Evolutionary conservation across 495 filamentous ascomycete genomes (phyloP), one percentile per base, ranked within the genome.

Genomic region (Wilcoxina mikolae): DNA sequence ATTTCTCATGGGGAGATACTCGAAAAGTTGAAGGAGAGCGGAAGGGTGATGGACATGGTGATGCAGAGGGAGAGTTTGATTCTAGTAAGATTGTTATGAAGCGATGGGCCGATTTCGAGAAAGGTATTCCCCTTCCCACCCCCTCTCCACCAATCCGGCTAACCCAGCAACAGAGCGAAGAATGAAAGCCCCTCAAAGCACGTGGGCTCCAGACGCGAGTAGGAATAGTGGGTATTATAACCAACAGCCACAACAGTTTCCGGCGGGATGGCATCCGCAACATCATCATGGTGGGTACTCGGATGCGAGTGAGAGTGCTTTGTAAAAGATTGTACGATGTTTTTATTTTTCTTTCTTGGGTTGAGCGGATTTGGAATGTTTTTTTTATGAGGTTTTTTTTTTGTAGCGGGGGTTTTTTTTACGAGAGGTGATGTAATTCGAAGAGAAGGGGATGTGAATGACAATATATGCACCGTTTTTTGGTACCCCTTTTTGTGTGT

Each of bases 1-100:
- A 99, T 70, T 99, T 99, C 74, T 91, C 85, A 64, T 99, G 93
- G 91, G 93, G 93, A 58, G 93, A 99, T 60, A 99, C 93, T 25
- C 79, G 93, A 25, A 93, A 96, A 78, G 94, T 90, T 11, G 87
- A 81, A 1, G 89, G 87, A 2, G 93, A 93, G 63, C 85, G 87
- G 72, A 81, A 82, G 70, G 78, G 64, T 3, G 75, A 75, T 59
- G 78, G 78, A 1, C 85, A 85, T 41, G 82, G 84, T 26, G 86
- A 87, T 58, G 83, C 82, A 54, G 89, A 96, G 71, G 93, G 93
- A 54, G 90, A 95, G 69, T 96, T 96, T 68, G 90, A 96, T 64
- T 91, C 85, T 66, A 88, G 82, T 65, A 91, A 94, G 78, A 96
- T 96, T 62, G 95, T 90, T 33, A 95, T 96, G 90, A 93, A 91